These are phyloP conservation scores for Xylariales sp. DNA, from an alignment of 2,329 filamentous ascomycete genomes.

Conservation along the genomic window DNA sequence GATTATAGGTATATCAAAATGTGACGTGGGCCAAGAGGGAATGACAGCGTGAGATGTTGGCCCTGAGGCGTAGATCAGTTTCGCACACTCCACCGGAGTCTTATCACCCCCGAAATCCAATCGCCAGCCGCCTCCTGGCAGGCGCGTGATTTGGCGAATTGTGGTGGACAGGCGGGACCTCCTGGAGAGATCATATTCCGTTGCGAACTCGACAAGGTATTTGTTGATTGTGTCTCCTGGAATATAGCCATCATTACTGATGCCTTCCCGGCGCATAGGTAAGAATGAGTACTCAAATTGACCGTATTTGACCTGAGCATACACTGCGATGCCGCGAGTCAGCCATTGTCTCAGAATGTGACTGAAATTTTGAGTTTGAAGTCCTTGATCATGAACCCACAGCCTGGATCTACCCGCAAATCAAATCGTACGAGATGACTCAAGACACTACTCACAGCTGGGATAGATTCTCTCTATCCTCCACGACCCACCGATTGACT, in stretches of 20 bases:
- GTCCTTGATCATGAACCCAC: not conserved
- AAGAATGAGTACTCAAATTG: slow-evolving; percentile 30
- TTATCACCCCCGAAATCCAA: slow-evolving; percentile 15
- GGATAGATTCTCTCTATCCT: slow-evolving; percentile 23
- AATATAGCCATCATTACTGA: slow-evolving; percentile 22
- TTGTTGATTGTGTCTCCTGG: slow-evolving; percentile 25
- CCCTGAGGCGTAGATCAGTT: slow-evolving; percentile 21
- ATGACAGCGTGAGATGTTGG: slow-evolving; percentile 19
- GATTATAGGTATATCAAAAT: slow-evolving; percentile 20
- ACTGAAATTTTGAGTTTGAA: not conserved
- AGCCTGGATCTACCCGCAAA: not conserved
- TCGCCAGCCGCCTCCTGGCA: slow-evolving; percentile 16
- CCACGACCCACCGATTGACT: slow-evolving; percentile 23
- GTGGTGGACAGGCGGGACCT: slow-evolving; percentile 15
- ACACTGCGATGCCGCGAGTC: slow-evolving; percentile 9
- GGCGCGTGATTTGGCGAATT: slow-evolving; percentile 12
- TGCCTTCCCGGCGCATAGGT: slow-evolving; percentile 26
- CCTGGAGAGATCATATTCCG: slow-evolving; percentile 16
- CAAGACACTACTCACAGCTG: slow-evolving; percentile 8
- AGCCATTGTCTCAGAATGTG: slow-evolving; percentile 1
- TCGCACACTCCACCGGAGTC: slow-evolving; percentile 14
- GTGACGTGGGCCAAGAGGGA: slow-evolving; percentile 15
- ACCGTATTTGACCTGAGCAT: slow-evolving; percentile 28
- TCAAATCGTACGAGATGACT: not conserved
- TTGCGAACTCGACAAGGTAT: slow-evolving; percentile 25